Conservation (phyloP, 2,329 filamentous ascomycete genomes). For the Talaromyces sp. region DNA sequence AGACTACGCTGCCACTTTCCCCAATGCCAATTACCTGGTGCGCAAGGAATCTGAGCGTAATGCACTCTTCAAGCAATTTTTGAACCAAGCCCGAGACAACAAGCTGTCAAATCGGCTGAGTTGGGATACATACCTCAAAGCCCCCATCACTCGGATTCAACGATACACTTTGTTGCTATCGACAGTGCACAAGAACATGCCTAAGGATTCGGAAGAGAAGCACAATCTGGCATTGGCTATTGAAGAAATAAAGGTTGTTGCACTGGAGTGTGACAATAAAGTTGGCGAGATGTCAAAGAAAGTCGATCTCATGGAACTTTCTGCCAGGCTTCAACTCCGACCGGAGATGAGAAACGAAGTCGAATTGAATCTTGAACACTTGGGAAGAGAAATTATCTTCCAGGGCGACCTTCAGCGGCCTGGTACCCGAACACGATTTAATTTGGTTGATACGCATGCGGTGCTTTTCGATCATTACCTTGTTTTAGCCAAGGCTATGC, state of each 20-base stretch:
- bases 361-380: constrained; percentile 81
- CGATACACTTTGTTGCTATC: constrained; percentile 78
- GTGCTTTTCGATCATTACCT: constrained; percentile 96
- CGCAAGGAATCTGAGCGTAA: constrained; percentile 81
- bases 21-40: constrained; percentile 74
- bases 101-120: constrained; percentile 75
- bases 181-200: constrained; percentile 78
- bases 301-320: constrained; percentile 79
- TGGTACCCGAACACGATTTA: constrained; percentile 79
- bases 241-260: constrained; percentile 84
- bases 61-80: constrained; percentile 75
- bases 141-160: constrained; percentile 86
- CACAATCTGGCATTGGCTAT: constrained; percentile 75
- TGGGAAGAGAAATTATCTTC: constrained; percentile 85
- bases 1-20: constrained; percentile 84
- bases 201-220: constrained; percentile 83
- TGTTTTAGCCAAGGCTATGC: constrained; percentile 75
- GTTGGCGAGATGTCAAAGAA: constrained; percentile 90
- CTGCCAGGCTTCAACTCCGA: constrained; percentile 74
- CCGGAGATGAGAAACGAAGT: constrained; percentile 79
- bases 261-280: constrained; percentile 82
- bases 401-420: constrained; percentile 84
- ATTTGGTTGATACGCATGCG: constrained; percentile 89
- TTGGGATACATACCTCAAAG: constrained; percentile 92
- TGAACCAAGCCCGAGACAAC: constrained; percentile 73